Conservation (phyloP, 768 basidiomycete genomes). For the Tephrocybe sp. region DNA sequence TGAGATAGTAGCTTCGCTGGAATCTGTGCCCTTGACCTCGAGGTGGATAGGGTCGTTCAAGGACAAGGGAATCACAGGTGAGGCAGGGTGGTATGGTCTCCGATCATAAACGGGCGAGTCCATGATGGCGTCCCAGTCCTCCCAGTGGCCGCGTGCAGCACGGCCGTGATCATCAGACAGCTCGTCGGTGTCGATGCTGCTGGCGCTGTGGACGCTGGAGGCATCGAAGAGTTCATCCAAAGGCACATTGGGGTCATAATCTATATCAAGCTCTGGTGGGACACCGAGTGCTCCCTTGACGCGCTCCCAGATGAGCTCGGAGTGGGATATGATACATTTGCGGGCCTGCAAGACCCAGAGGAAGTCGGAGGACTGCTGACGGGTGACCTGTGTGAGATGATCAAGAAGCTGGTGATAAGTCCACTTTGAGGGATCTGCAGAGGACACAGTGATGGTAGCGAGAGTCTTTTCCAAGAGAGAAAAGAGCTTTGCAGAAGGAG, state of each 20-base stretch:
- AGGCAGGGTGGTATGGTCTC: slow-evolving; percentile 4
- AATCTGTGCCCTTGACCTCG: neutral
- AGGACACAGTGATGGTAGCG: slow-evolving; percentile 34
- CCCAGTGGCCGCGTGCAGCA: slow-evolving; percentile 39
- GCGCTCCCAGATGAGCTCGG: slow-evolving; percentile 90
- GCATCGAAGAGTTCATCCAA: slow-evolving; percentile 14
- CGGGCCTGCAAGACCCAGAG: slow-evolving; percentile 74
- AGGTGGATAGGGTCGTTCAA: neutral
- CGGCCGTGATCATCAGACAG: slow-evolving; percentile 42
- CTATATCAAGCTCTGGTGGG: slow-evolving; percentile 78
- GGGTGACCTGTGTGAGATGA: slow-evolving; percentile 67
- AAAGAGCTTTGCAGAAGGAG: slow-evolving; percentile 70
- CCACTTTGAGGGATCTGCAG: slow-evolving; percentile 69
- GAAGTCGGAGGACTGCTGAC: slow-evolving; percentile 64
- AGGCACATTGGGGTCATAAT: slow-evolving; percentile 32
- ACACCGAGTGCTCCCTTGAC: slow-evolving; percentile 86
- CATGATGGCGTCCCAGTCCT: slow-evolving; percentile 45
- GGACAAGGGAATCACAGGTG: slow-evolving; percentile 7
- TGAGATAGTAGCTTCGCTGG: neutral
- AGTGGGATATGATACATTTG: slow-evolving; percentile 72
- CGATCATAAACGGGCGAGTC: slow-evolving; percentile 39
- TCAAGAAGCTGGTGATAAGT: slow-evolving; percentile 64
- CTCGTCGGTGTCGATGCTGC: slow-evolving; percentile 36
- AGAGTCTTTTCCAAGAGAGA: slow-evolving; percentile 75
- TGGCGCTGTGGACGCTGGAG: slow-evolving; percentile 13